phyloP scores from a whole-genome alignment of 345 rosid genomes.

The Arabidopsis arenosa region DNA sequence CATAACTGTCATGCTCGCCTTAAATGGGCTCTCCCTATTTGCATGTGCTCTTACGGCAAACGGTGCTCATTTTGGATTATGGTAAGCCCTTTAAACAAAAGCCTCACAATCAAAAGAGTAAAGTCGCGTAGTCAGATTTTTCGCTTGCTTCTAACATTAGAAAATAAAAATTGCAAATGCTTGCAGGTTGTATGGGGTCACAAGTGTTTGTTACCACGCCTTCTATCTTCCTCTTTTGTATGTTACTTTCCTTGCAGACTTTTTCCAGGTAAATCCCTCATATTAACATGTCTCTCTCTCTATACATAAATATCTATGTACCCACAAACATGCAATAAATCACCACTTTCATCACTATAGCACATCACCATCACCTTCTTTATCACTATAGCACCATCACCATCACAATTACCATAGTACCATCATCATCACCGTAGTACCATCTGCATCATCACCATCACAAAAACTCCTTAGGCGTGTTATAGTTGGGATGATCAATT shows the following conservation, averaged over 20 bases:
- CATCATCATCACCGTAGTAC: conserved; percentile 4
- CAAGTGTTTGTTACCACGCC: conserved; percentile 81
- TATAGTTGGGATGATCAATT: conserved; percentile 7
- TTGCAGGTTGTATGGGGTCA: conserved; percentile 76
- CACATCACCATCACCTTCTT: background rate
- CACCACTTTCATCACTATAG: background rate
- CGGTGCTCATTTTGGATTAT: conserved; percentile 76
- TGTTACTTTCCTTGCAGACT: conserved; percentile 82
- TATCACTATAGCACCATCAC: background rate
- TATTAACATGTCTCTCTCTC: background rate
- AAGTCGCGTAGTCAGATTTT: background rate
- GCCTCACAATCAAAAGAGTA: background rate
- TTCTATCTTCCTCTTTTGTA: conserved; percentile 88
- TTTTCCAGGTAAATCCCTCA: conserved; percentile 70
- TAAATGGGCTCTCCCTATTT: conserved; percentile 71
- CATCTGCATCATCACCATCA: background rate
- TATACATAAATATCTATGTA: background rate
- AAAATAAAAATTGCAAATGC: conserved; percentile 2
- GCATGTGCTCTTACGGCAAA: conserved; percentile 73
- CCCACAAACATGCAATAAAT: conserved; percentile 3
- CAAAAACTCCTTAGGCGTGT: conserved; percentile 9
- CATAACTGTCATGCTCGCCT: conserved; percentile 64
- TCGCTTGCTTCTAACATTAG: background rate
- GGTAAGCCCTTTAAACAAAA: conserved; percentile 54
- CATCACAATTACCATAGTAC: background rate